phyloP scores from a whole-genome alignment of 2,329 filamentous ascomycete species.

The Pseudogymnoascus verrucosus region DNA sequence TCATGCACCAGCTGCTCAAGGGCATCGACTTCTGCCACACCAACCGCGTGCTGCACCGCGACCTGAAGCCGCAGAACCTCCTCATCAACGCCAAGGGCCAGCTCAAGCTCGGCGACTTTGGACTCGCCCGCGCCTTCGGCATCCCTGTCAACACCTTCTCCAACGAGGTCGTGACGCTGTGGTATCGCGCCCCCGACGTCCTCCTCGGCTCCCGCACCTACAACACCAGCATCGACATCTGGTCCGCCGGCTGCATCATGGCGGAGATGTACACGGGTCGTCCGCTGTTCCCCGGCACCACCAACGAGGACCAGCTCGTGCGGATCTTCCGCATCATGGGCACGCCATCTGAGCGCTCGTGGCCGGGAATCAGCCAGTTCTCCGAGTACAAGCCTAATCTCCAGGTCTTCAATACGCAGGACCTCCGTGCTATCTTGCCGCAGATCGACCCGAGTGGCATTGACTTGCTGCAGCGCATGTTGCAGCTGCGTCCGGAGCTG shows the following conservation, averaged over 20 bases:
- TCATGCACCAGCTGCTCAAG: slow-evolving; percentile 95
- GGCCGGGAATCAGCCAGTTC: slow-evolving; percentile 90
- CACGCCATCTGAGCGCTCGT: slow-evolving; percentile 87
- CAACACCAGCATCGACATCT: slow-evolving; percentile 99
- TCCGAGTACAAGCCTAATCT: slow-evolving; percentile 98
- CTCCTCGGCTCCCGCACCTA: slow-evolving; percentile 90
- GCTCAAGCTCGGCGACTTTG: slow-evolving; percentile 90
- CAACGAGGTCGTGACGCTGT: slow-evolving; percentile 94
- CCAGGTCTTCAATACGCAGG: slow-evolving; percentile 89
- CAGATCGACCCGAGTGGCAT: slow-evolving; percentile 84
- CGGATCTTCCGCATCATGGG: slow-evolving; percentile 99
- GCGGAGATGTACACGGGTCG: slow-evolving; percentile 98
- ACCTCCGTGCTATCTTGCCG: slow-evolving; percentile 76
- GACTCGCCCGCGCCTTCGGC: slow-evolving; percentile 86
- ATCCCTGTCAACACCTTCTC: slow-evolving; percentile 98
- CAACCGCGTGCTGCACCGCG: slow-evolving; percentile 89
- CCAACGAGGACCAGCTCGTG: slow-evolving; percentile 94
- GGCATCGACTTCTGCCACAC: slow-evolving; percentile 98
- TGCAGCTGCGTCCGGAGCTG: slow-evolving; percentile 86
- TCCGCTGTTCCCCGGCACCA: slow-evolving; percentile 92
- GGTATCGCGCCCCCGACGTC: slow-evolving; percentile 96
- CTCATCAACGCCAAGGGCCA: slow-evolving; percentile 88
- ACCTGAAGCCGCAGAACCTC: slow-evolving; percentile 92
- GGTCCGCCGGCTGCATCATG: slow-evolving; percentile 99
- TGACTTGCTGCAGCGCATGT: slow-evolving; percentile 80